Evolutionary conservation across 2,329 filamentous ascomycete genomes (phyloP).

Genomic region (Aspergillus alliaceus): DNA sequence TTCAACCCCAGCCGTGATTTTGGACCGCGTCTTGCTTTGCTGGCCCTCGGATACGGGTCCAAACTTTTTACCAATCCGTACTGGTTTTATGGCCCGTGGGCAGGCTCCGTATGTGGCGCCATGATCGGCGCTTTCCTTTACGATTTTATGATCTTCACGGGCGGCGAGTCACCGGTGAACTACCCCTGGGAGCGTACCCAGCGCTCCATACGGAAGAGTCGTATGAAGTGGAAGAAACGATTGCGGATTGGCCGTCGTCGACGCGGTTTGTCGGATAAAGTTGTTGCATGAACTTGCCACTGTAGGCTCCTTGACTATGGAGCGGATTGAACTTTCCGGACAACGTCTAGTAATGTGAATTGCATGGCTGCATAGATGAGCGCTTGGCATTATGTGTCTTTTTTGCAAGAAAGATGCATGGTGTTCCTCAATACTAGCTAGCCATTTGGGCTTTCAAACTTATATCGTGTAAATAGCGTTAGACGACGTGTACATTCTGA

Average conservation of each 20-base stretch:
- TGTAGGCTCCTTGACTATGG: no score
- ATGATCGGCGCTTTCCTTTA: constrained; percentile 51
- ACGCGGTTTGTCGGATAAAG: neutral
- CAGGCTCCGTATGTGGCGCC: constrained; percentile 37
- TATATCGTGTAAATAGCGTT: no score
- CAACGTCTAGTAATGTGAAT: no score
- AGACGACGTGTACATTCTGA: no score
- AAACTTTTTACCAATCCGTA: constrained; percentile 45
- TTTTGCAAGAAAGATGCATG: no score
- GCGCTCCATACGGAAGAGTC: constrained; percentile 47
- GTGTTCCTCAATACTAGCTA: no score
- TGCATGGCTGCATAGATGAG: no score
- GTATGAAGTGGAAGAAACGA: constrained; percentile 29
- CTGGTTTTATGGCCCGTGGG: constrained; percentile 50
- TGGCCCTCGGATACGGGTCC: constrained; percentile 46
- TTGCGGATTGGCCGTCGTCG: constrained; percentile 20
- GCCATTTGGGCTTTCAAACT: no score
- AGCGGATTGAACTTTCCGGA: no score
- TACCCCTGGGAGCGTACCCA: constrained; percentile 48
- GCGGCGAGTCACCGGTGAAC: constrained; percentile 53
- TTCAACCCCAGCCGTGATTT: constrained; percentile 54
- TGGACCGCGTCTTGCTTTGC: constrained; percentile 48
- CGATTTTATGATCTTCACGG: constrained; percentile 53
- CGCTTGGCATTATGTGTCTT: no score
- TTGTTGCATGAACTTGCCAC: no score